These are phyloP conservation scores for Ceratocystis papillata DNA, from an alignment of 2,329 filamentous ascomycete species.

Conservation along the genomic window DNA sequence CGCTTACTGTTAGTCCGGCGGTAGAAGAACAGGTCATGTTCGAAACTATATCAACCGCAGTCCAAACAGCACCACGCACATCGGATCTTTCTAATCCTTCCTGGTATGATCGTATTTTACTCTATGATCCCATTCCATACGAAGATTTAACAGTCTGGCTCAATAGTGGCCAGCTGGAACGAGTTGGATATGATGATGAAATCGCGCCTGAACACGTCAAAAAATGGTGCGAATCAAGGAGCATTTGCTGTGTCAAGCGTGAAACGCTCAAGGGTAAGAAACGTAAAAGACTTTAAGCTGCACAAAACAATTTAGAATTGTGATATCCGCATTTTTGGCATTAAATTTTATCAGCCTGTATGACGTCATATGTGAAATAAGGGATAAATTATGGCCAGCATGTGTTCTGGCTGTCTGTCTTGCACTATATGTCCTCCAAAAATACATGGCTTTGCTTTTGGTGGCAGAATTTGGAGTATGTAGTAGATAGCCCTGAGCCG, in stretches of 20 bases:
- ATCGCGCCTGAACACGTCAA: slow-evolving; percentile 58
- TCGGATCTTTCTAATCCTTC: slow-evolving; percentile 45
- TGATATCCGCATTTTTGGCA: background rate
- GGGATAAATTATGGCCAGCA: background rate
- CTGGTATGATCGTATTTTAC: slow-evolving; percentile 86
- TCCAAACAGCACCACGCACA: slow-evolving; percentile 42
- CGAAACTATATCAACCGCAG: slow-evolving; percentile 43
- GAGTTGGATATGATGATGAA: slow-evolving; percentile 54
- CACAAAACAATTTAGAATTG: background rate
- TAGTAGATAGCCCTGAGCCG: background rate
- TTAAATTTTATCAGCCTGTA: background rate
- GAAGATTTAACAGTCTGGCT: slow-evolving; percentile 80
- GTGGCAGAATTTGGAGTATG: background rate
- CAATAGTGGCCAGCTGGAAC: slow-evolving; percentile 57
- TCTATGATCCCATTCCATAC: slow-evolving; percentile 82
- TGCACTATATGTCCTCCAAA: background rate
- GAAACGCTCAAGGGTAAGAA: slow-evolving; percentile 43
- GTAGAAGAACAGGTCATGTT: slow-evolving; percentile 40
- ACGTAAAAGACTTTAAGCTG: slow-evolving; percentile 38
- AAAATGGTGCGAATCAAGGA: slow-evolving; percentile 80
- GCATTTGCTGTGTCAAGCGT: slow-evolving; percentile 72
- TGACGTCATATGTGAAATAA: background rate
- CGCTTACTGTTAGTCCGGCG: slow-evolving; percentile 33
- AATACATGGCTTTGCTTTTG: background rate
- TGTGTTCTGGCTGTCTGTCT: background rate